Percentiles rank a stretch among this genome's conserved stretches.
Conservation (phyloP, 352 stramenopile genomes). For the Pythium brachiatum region DNA sequence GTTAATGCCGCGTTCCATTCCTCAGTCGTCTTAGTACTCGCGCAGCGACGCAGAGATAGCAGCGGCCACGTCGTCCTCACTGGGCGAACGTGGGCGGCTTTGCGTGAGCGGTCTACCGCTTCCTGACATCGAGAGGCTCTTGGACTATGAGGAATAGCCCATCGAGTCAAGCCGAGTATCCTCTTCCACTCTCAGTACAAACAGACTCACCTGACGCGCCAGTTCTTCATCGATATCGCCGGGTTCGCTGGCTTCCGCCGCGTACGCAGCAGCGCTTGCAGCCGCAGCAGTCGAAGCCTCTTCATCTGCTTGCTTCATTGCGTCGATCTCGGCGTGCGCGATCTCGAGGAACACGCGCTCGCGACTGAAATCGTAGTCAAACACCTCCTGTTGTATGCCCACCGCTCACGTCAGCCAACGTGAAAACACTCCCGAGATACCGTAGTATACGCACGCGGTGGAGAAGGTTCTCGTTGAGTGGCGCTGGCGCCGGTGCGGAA, state of each 20-base stretch:
- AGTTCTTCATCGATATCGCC: constrained; percentile 42
- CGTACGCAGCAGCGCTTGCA: background rate
- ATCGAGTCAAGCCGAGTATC: too few relatives aligned
- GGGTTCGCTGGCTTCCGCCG: constrained; percentile 23
- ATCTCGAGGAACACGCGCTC: constrained; percentile 73
- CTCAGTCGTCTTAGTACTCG: too few relatives aligned
- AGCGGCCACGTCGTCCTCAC: constrained; percentile 60
- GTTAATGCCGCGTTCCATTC: too few relatives aligned
- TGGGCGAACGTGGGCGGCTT: constrained; percentile 34
- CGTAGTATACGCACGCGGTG: constrained; percentile 38
- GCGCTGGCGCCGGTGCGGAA: constrained; percentile 33
- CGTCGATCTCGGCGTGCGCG: constrained; percentile 51
- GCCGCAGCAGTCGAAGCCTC: constrained; percentile 7
- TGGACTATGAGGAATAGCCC: constrained; percentile 10
- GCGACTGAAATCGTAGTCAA: constrained; percentile 72
- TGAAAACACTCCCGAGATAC: background rate
- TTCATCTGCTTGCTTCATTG: constrained; percentile 37
- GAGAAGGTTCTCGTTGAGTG: constrained; percentile 61
- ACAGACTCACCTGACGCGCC: constrained; percentile 35
- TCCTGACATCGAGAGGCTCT: constrained; percentile 38
- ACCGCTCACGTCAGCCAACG: background rate
- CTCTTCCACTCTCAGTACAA: too few relatives aligned
- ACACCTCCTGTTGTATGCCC: constrained; percentile 42
- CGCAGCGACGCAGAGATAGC: constrained; percentile 61
- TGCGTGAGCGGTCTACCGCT: constrained; percentile 28